Evolutionary conservation across 2,329 filamentous ascomycete genomes (phyloP).

Genomic region (Nigrospora oryzae): DNA sequence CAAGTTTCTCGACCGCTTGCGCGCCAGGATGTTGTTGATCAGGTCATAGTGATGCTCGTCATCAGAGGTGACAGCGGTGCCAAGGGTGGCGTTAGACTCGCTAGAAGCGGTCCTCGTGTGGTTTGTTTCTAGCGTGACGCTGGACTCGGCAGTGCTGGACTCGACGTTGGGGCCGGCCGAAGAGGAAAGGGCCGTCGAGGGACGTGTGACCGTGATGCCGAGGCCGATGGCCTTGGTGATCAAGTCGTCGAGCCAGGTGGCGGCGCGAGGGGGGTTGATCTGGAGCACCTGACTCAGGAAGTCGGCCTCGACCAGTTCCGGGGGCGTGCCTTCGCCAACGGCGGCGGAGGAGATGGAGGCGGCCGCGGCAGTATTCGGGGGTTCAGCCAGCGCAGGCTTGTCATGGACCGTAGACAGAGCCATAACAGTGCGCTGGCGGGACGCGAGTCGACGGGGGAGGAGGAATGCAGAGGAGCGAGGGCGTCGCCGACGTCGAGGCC

Average conservation of each 20-base stretch:
- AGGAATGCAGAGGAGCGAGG: too few relatives aligned
- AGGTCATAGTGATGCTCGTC: slow-evolving; percentile 14
- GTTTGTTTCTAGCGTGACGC: slow-evolving; percentile 27
- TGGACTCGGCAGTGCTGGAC: slow-evolving; percentile 29
- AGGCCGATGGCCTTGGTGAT: slow-evolving; percentile 23
- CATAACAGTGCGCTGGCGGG: too few relatives aligned
- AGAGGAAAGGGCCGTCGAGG: slow-evolving; percentile 15
- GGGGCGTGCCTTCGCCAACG: slow-evolving; percentile 4
- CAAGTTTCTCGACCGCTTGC: slow-evolving; percentile 27
- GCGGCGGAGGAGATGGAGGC: too few relatives aligned
- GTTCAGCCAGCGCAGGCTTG: too few relatives aligned
- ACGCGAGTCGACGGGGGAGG: too few relatives aligned
- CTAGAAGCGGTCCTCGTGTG: slow-evolving; percentile 37
- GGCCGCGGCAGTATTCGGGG: too few relatives aligned
- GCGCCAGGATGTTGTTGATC: slow-evolving; percentile 14
- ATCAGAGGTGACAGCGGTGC: slow-evolving; percentile 31
- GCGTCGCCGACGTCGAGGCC: too few relatives aligned
- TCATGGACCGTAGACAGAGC: too few relatives aligned
- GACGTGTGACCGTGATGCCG: slow-evolving; percentile 23
- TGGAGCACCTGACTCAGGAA: slow-evolving; percentile 19
- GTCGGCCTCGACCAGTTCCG: slow-evolving; percentile 18
- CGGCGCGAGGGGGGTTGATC: slow-evolving; percentile 9
- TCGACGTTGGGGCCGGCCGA: slow-evolving; percentile 23
- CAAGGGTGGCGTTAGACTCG: slow-evolving; percentile 27
- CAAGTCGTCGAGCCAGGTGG: slow-evolving; percentile 19